Conservation (phyloP, 345 rosid genomes). For the Durio zibethinus region DNA sequence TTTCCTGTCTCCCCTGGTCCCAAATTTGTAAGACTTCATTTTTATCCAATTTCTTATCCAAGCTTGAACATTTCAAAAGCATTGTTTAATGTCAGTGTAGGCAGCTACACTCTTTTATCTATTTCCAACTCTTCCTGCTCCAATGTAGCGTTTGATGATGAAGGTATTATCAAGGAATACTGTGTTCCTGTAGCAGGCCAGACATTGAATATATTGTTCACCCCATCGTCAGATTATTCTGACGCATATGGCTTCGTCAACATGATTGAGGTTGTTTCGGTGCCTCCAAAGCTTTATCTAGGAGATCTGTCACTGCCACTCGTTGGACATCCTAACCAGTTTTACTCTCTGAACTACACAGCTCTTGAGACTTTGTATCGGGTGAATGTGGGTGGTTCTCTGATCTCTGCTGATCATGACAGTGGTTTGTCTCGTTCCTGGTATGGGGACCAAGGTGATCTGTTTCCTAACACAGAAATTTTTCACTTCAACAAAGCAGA, state of each 20-base stretch:
- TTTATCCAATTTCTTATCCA: constrained; percentile 34
- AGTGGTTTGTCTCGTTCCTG: constrained; percentile 49
- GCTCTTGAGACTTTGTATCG: constrained; percentile 46
- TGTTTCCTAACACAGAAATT: constrained; percentile 27
- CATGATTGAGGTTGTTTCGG: constrained; percentile 44
- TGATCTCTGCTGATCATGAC: constrained; percentile 49
- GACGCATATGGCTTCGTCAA: constrained; percentile 37
- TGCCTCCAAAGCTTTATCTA: constrained; percentile 18
- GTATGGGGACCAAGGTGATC: constrained; percentile 45
- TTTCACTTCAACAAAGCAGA: constrained; percentile 18
- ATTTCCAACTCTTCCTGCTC: constrained; percentile 32
- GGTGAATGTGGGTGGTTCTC: constrained; percentile 48
- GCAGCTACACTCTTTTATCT: not conserved
- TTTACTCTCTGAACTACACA: not conserved
- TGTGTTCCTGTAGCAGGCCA: constrained; percentile 19
- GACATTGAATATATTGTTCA: not conserved
- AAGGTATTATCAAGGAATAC: not conserved
- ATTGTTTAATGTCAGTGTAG: not conserved
- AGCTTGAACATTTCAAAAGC: not conserved
- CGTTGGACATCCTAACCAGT: constrained; percentile 19
- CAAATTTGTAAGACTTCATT: constrained; percentile 44
- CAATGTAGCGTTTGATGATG: not conserved
- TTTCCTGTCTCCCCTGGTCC: constrained; percentile 26
- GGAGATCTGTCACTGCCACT: constrained; percentile 11
- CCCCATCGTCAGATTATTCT: constrained; percentile 33